phyloP scores from a whole-genome alignment of 1,284 basidiomycete genomes.

The Anthracocystis setariae region DNA sequence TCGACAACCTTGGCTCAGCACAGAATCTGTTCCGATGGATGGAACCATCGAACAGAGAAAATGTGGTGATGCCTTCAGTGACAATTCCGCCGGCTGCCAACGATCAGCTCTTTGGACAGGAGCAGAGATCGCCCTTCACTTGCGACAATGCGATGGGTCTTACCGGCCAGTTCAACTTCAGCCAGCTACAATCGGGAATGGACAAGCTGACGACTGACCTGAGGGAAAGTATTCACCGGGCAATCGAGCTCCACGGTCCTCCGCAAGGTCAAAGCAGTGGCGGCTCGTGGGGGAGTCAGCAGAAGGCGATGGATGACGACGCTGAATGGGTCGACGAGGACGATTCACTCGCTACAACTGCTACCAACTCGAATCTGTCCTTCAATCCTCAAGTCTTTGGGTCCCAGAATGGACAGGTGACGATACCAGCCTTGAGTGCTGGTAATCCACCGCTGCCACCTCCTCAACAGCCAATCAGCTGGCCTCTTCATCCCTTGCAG shows the following conservation, averaged over 20 bases:
- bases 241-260: constrained; percentile 3
- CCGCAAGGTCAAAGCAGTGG: background rate
- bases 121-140: constrained; percentile 14
- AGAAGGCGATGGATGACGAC: constrained; percentile 35
- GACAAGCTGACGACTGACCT: constrained; percentile 9
- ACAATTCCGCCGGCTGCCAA: constrained; percentile 8
- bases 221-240: constrained; percentile 21
- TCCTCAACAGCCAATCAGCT: background rate
- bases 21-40: constrained; percentile 25
- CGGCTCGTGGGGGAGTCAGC: constrained; percentile 10
- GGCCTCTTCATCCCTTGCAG: background rate
- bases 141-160: constrained; percentile 1
- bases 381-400: background rate
- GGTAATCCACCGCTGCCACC: background rate
- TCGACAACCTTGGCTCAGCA: constrained; percentile 15
- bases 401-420: background rate
- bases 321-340: constrained; percentile 36
- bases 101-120: background rate
- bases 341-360: background rate
- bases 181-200: constrained; percentile 15
- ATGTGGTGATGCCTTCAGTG: constrained; percentile 24
- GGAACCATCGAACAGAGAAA: constrained; percentile 6
- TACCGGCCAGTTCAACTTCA: constrained; percentile 2
- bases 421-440: background rate
- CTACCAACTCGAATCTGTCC: background rate